These are phyloP conservation scores for Linum trigynum DNA, from an alignment of 345 rosid genomes.

Conservation along the genomic window DNA sequence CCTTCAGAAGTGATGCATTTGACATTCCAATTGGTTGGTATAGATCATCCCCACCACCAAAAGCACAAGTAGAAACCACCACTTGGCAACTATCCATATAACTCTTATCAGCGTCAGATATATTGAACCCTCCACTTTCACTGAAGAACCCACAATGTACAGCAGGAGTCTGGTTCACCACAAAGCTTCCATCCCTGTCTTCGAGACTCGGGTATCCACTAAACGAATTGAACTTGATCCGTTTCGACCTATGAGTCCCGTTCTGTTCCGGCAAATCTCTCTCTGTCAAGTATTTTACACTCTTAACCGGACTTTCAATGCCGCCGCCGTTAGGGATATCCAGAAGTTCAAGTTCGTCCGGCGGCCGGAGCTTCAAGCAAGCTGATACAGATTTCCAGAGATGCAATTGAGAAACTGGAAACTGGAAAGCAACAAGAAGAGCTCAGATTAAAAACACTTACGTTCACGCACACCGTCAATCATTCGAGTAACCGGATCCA, in stretches of 20 bases:
- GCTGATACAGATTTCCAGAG: conserved; percentile 29
- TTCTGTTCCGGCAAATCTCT: conserved; percentile 17
- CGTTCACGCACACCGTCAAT: conserved; percentile 42
- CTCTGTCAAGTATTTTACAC: conserved; percentile 44
- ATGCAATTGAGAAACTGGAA: conserved; percentile 9
- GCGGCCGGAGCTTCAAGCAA: conserved; percentile 74
- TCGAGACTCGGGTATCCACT: conserved; percentile 72
- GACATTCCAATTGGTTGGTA: conserved; percentile 90
- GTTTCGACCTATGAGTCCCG: conserved; percentile 13
- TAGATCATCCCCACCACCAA: conserved; percentile 98
- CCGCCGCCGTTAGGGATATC: conserved; percentile 43
- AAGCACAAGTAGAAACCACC: conserved; percentile 86
- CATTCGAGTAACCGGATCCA: conserved; percentile 42
- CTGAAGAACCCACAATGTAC: conserved; percentile 81
- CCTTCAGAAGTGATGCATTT: conserved; percentile 57
- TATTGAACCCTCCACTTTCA: conserved; percentile 67
- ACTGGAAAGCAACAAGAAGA: not conserved
- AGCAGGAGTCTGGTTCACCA: conserved; percentile 59
- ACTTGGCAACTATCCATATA: conserved; percentile 54
- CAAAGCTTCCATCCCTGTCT: conserved; percentile 70
- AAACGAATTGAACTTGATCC: conserved; percentile 63
- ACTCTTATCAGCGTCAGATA: conserved; percentile 52
- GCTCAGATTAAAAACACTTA: conserved; percentile 17
- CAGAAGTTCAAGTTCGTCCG: conserved; percentile 61
- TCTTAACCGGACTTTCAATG: conserved; percentile 40